phyloP scores from a whole-genome alignment of 2,329 filamentous ascomycete genomes.

The Botryotinia globosa region DNA sequence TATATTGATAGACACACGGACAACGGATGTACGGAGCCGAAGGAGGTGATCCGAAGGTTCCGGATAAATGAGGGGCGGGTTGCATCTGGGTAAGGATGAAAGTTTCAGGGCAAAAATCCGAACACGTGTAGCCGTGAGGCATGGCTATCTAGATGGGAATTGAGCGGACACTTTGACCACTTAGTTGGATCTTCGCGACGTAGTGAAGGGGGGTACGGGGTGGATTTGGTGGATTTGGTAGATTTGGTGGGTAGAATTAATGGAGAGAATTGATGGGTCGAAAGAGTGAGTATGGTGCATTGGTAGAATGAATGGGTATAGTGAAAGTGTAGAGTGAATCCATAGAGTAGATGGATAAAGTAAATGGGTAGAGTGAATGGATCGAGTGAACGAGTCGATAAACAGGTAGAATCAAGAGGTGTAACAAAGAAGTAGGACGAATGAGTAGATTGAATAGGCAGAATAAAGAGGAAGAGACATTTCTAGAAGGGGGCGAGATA shows the following conservation, averaged over 20 bases:
- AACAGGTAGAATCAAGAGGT: neutral
- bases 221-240: neutral
- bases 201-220: neutral
- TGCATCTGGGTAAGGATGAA: neutral
- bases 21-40: neutral
- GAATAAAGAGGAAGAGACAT: neutral
- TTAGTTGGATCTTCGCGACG: neutral
- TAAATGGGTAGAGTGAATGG: too few relatives aligned
- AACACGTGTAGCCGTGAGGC: neutral
- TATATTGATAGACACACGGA: fast-evolving
- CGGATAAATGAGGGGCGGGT: neutral
- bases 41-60: neutral
- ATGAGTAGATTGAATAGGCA: neutral
- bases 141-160: neutral
- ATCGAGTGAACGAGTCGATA: neutral
- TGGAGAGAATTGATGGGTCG: neutral
- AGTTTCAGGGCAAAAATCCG: neutral
- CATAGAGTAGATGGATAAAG: too few relatives aligned
- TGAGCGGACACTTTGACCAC: neutral
- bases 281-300: neutral
- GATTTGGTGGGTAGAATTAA: neutral
- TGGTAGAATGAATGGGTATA: neutral
- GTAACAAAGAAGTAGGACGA: too few relatives aligned
- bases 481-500: neutral
- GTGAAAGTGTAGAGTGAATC: too few relatives aligned